phyloP scores from a whole-genome alignment of 1,284 basidiomycete species.

The Rhodotorula sp. region DNA sequence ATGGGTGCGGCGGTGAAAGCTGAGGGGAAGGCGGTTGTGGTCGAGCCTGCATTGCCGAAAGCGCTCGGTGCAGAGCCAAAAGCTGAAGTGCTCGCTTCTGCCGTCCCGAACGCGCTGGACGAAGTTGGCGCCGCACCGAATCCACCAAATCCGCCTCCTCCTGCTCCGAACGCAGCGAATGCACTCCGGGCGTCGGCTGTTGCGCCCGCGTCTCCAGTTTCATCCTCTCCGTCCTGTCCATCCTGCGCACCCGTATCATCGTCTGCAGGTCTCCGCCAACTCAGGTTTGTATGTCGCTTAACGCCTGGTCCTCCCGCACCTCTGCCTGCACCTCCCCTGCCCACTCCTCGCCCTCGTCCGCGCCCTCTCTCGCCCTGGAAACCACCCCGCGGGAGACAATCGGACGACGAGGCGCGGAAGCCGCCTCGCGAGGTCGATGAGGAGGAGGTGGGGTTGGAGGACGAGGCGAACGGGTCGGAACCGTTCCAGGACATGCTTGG shows the following conservation, averaged over 20 bases:
- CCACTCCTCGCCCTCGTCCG: background rate
- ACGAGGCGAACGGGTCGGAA: background rate
- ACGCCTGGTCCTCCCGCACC: conserved; percentile 4
- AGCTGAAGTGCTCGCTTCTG: background rate
- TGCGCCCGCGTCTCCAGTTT: background rate
- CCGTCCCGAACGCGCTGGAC: conserved; percentile 3
- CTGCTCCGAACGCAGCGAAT: background rate
- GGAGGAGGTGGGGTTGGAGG: background rate
- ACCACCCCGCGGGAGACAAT: no score
- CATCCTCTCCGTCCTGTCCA: background rate
- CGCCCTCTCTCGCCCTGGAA: background rate
- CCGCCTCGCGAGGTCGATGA: no score
- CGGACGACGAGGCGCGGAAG: background rate
- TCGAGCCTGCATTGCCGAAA: background rate
- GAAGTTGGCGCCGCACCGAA: background rate
- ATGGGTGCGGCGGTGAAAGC: background rate
- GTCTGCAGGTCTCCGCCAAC: conserved; percentile 11
- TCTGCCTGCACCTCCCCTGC: background rate
- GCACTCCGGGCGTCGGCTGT: background rate
- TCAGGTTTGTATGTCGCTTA: conserved; percentile 8
- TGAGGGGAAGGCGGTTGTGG: background rate
- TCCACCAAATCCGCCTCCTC: conserved; percentile 9
- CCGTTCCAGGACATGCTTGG: background rate
- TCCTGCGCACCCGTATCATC: background rate
- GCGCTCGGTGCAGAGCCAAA: background rate